phyloP scores from a whole-genome alignment of 495 filamentous ascomycete species.

The Neurospora tetrasperma region DNA sequence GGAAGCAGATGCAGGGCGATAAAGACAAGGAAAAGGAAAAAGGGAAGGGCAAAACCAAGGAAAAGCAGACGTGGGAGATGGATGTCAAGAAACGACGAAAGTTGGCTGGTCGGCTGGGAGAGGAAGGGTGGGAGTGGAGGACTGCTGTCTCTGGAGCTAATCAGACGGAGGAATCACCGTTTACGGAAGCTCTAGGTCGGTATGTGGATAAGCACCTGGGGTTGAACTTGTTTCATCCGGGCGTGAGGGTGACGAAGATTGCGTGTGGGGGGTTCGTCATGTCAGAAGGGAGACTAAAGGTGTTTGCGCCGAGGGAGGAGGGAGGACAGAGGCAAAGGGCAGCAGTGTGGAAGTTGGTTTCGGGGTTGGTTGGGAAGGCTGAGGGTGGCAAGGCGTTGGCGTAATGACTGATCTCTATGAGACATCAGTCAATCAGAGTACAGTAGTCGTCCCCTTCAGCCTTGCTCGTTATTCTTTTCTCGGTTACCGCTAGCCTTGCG shows the following conservation, averaged over 20 bases:
- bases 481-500: not conserved
- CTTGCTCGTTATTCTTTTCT: not conserved
- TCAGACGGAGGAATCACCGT: constrained; percentile 19
- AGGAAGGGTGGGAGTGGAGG: constrained; percentile 40
- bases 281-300: constrained; percentile 32
- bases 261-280: constrained; percentile 37
- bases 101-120: constrained; percentile 27
- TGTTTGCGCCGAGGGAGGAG: constrained; percentile 21
- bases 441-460: too few relatives aligned
- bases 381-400: not conserved
- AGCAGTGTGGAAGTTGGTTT: constrained; percentile 9
- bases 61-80: constrained; percentile 12
- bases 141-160: not conserved
- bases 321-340: not conserved
- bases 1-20: not conserved
- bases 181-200: constrained; percentile 31
- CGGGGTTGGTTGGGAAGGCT: constrained; percentile 10
- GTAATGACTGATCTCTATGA: too few relatives aligned
- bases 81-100: constrained; percentile 23
- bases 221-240: constrained; percentile 35
- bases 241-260: constrained; percentile 31
- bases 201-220: constrained; percentile 33
- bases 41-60: constrained; percentile 6
- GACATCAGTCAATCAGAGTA: not conserved
- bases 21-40: not conserved